A percentile compares a stretch with the other conserved stretches of the same genome.
These are phyloP conservation scores for Yarrowia sp. DNA, from an alignment of 805 yeast genomes.

Conservation along the genomic window DNA sequence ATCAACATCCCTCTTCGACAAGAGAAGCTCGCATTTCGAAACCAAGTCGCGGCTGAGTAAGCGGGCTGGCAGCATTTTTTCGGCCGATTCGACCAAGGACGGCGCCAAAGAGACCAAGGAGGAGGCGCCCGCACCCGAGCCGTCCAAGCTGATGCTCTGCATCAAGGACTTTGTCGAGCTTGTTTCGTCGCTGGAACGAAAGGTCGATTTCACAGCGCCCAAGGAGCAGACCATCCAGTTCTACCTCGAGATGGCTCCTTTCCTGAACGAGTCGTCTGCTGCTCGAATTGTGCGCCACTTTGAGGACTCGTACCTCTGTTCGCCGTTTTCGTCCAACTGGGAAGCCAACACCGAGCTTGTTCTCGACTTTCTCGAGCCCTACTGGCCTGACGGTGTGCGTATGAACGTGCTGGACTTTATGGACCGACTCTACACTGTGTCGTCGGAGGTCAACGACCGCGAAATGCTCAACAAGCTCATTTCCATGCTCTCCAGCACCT, in stretches of 20 bases:
- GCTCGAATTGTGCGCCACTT: constrained; percentile 50
- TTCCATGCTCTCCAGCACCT: constrained; percentile 25
- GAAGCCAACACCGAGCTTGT: constrained; percentile 46
- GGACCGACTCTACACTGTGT: constrained; percentile 42
- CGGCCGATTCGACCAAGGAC: not conserved
- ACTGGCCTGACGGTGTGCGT: constrained; percentile 32
- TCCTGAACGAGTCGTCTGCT: constrained; percentile 43
- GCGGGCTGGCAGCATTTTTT: constrained; percentile 18
- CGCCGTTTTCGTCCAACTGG: constrained; percentile 55
- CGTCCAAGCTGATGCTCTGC: constrained; percentile 2
- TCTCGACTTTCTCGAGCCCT: constrained; percentile 43
- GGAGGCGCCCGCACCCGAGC: not conserved
- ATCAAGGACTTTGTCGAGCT: constrained; percentile 12
- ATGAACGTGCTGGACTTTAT: constrained; percentile 37
- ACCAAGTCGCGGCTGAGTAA: not conserved
- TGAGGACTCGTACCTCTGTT: constrained; percentile 51
- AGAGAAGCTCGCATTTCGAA: constrained; percentile 2
- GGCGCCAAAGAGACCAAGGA: constrained; percentile 4
- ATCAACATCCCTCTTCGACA: constrained; percentile 2
- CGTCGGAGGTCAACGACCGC: constrained; percentile 40
- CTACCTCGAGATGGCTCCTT: constrained; percentile 42
- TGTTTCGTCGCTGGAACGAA: constrained; percentile 1
- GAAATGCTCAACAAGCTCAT: constrained; percentile 40
- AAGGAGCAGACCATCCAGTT: constrained; percentile 45
- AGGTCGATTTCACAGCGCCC: constrained; percentile 44